Base-by-base conservation (phyloP, 1,139 yeast genomes). In the Candida tropicalis region DNA sequence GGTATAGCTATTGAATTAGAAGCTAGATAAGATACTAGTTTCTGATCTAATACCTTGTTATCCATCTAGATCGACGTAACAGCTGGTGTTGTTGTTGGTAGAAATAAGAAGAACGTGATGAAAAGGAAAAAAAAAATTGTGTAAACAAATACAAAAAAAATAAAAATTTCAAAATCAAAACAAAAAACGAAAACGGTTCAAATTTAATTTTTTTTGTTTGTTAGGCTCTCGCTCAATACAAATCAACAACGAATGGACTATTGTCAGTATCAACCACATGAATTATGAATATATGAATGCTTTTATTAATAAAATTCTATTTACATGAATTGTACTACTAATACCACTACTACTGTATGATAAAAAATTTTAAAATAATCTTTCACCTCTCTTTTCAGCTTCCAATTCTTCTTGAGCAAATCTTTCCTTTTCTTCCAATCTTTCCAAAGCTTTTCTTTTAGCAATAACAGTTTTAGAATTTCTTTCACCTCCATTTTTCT, bases 401-500 rank as follows among this genome's bases (percentile, higher is more conserved):
- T 59, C 66, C 45, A 56, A 47, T 42, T 63, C 66, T 42, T 55
- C 53, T 31, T 53, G 46, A 44, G 60, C 60, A 54, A 58, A 61
- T 38, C 48, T 54, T 49, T 69, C 74, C 51, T 59, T 66, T 47
- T 68, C 71, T 52, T 68, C 74, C 47, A 65, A 56, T 57, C 82
- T 74, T 53, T 79, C 70, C 52, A 82, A 75, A n/a, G 88, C 87
- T 43, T 73, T 70, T 70, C 81, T 75, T 62, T 81, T 83, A 15
- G 96, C 96, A 46, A 77, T 66, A 41, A 79, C 82, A 35, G 85
- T 83, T 58, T 77, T 80, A 48, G 86, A 77, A 56, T 84, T 86
- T 63, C 97, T 79, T 66, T 90, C 97, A 59, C 97, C 97, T 31
- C 97, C 97, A 56, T 81, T 73, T 78, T 83, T 83, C 77, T 90